phyloP scores from a whole-genome alignment of 768 basidiomycete genomes.

The Collybia sp. region DNA sequence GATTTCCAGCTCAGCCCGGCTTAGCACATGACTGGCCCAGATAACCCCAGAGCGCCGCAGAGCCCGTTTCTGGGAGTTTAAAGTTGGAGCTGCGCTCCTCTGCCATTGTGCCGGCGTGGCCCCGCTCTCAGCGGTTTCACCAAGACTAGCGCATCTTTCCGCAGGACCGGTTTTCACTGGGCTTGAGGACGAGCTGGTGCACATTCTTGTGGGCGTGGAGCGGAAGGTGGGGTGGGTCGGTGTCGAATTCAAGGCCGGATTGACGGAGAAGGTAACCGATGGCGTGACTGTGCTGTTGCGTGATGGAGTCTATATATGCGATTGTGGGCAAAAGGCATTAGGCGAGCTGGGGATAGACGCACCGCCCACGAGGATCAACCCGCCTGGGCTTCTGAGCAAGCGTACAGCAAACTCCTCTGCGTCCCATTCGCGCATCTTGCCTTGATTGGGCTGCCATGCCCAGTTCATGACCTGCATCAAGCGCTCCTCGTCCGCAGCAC shows the following conservation, averaged over 20 bases:
- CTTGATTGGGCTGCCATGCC: slow-evolving; percentile 22
- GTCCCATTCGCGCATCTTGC: slow-evolving; percentile 18
- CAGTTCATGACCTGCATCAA: slow-evolving; percentile 25
- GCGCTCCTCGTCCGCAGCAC: slow-evolving; percentile 17
- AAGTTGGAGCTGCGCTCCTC: too few relatives aligned
- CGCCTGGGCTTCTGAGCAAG: slow-evolving; percentile 21
- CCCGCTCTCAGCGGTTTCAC: too few relatives aligned
- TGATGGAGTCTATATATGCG: slow-evolving; percentile 21
- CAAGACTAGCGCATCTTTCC: too few relatives aligned
- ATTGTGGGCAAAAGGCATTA: too few relatives aligned
- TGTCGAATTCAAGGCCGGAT: slow-evolving; percentile 17
- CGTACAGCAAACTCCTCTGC: slow-evolving; percentile 24
- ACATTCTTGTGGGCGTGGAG: slow-evolving; percentile 20
- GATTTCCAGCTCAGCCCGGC: too few relatives aligned
- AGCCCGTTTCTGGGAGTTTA: too few relatives aligned
- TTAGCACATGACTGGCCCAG: too few relatives aligned
- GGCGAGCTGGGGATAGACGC: slow-evolving; percentile 1
- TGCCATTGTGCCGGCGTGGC: too few relatives aligned
- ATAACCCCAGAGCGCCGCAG: too few relatives aligned
- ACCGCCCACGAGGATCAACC: slow-evolving; percentile 24
- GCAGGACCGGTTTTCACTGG: too few relatives aligned
- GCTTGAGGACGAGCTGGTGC: slow-evolving; percentile 17
- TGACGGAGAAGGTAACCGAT: slow-evolving; percentile 18
- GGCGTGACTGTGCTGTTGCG: slow-evolving; percentile 17
- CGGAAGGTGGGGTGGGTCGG: slow-evolving; percentile 13